A percentile compares a stretch with the other conserved stretches of the same genome.
These are phyloP conservation scores for Leccinum fuscescens DNA, from an alignment of 1,284 basidiomycete species.

Conservation along the genomic window DNA sequence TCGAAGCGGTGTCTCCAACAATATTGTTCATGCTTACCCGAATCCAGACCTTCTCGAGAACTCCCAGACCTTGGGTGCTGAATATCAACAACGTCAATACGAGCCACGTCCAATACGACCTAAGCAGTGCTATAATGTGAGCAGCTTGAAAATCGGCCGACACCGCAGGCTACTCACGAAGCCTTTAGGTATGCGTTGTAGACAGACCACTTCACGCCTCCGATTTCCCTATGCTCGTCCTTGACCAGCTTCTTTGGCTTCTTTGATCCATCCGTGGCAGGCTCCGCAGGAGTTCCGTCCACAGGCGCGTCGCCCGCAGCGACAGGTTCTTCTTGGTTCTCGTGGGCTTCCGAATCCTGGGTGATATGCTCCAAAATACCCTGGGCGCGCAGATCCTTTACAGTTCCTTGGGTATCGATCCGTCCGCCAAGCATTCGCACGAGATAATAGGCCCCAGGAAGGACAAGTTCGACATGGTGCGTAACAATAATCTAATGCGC, in stretches of 20 bases:
- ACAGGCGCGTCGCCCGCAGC: slow-evolving; percentile 15
- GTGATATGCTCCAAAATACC: slow-evolving; percentile 50
- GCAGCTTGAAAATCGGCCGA: background rate
- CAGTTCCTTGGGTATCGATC: slow-evolving; percentile 54
- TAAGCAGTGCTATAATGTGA: slow-evolving; percentile 21
- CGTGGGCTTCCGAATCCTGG: slow-evolving; percentile 32
- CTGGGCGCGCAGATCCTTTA: slow-evolving; percentile 46
- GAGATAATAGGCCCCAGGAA: slow-evolving; percentile 55
- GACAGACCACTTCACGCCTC: slow-evolving; percentile 63
- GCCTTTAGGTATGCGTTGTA: slow-evolving; percentile 64
- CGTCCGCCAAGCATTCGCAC: slow-evolving; percentile 63
- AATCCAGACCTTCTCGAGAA: slow-evolving; percentile 59
- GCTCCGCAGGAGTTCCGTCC: slow-evolving; percentile 17
- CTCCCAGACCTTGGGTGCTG: slow-evolving; percentile 36
- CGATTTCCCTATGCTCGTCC: slow-evolving; percentile 57
- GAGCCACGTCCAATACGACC: slow-evolving; percentile 52
- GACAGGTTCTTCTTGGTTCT: slow-evolving; percentile 20
- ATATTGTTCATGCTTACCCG: slow-evolving; percentile 13
- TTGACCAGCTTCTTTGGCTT: slow-evolving; percentile 52
- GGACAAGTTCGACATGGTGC: slow-evolving; percentile 62
- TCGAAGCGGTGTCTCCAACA: background rate
- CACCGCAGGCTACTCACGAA: slow-evolving; percentile 36
- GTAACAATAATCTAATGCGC: slow-evolving; percentile 53
- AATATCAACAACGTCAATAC: slow-evolving; percentile 38
- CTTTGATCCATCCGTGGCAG: slow-evolving; percentile 28